Percentiles rank a stretch among this genome's conserved stretches.
Evolutionary conservation across 2,329 filamentous ascomycete genomes (phyloP).

Genomic region (Aschersonia sp.): DNA sequence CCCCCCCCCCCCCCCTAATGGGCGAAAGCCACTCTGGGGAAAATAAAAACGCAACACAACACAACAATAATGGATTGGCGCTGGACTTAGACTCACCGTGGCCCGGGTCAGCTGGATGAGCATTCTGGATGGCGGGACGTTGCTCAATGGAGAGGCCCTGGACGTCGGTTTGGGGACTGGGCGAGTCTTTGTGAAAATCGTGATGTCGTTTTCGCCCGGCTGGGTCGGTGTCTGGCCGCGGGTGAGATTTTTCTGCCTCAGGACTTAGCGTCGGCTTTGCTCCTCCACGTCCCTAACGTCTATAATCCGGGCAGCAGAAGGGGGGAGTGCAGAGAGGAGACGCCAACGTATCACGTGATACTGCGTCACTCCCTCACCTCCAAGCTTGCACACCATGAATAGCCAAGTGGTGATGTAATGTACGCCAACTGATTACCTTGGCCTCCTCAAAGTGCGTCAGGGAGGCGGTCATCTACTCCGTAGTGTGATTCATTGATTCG

Average conservation of each 20-base stretch:
- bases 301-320: neutral
- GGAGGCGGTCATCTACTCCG: neutral
- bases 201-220: slow-evolving; percentile 19
- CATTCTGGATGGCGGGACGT: slow-evolving; percentile 34
- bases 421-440: neutral
- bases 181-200: slow-evolving; percentile 29
- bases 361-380: neutral
- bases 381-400: neutral
- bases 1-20: too few relatives aligned
- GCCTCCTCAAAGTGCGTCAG: neutral
- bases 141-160: slow-evolving; percentile 31
- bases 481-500: neutral
- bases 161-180: slow-evolving; percentile 16
- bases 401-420: neutral
- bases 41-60: too few relatives aligned
- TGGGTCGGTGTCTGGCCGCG: slow-evolving; percentile 7
- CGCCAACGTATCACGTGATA: neutral
- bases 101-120: slow-evolving; percentile 39
- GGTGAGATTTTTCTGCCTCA: neutral
- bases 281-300: neutral
- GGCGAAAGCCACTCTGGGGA: too few relatives aligned
- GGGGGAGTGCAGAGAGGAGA: neutral
- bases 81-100: slow-evolving; percentile 30
- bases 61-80: too few relatives aligned
- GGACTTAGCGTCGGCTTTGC: neutral